A percentile compares a stretch with the other conserved stretches of the same genome.
Conservation (phyloP, 768 basidiomycete species). For the Termitomyces sp. region DNA sequence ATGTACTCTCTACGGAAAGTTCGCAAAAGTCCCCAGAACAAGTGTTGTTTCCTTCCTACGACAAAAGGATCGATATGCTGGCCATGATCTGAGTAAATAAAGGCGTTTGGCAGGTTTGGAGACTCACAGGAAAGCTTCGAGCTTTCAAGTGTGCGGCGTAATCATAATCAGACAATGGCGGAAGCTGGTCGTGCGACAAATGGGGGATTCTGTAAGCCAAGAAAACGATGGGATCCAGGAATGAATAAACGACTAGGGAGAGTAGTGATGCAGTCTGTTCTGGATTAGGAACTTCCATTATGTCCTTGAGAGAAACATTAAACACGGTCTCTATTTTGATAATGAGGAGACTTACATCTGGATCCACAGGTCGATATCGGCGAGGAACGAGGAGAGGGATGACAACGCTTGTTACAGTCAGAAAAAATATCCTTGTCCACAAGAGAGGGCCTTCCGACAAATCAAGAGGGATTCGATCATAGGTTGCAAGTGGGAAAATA, state of each 20-base stretch:
- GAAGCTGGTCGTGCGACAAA: constrained; percentile 47
- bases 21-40: constrained; percentile 41
- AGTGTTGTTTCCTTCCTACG: constrained; percentile 33
- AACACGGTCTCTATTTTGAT: background rate
- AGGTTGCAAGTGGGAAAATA: constrained; percentile 55
- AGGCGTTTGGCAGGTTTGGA: background rate
- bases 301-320: constrained; percentile 20
- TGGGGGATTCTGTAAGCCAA: constrained; percentile 41
- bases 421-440: constrained; percentile 48
- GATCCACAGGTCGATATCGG: constrained; percentile 53
- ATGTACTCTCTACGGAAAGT: constrained; percentile 30
- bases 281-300: constrained; percentile 30
- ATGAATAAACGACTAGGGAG: constrained; percentile 41
- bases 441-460: constrained; percentile 38
- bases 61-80: constrained; percentile 34
- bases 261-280: constrained; percentile 49
- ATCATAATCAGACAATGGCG: constrained; percentile 64
- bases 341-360: constrained; percentile 22
- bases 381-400: constrained; percentile 54
- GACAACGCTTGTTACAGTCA: constrained; percentile 37
- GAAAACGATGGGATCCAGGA: constrained; percentile 48
- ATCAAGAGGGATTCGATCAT: constrained; percentile 44
- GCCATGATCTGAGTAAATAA: background rate
- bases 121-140: constrained; percentile 24
- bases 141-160: constrained; percentile 20